These are phyloP conservation scores for Wickerhamiella bombiphila DNA, from an alignment of 805 yeast species.

Conservation along the genomic window DNA sequence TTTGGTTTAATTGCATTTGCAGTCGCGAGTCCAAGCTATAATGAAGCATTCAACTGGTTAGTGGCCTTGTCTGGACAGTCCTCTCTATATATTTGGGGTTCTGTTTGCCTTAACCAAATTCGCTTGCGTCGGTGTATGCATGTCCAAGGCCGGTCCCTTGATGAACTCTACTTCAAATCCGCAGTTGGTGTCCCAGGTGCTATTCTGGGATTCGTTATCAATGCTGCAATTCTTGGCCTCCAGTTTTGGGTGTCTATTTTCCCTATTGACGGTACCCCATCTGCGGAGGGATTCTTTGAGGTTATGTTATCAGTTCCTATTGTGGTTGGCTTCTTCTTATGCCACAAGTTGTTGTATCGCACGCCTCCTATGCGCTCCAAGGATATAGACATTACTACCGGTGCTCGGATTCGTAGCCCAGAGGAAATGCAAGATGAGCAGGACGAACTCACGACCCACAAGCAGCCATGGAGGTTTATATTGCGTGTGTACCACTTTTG, in stretches of 20 bases:
- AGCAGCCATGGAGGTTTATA: too few relatives aligned
- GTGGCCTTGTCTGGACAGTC: constrained; percentile 61
- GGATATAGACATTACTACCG: constrained; percentile 15
- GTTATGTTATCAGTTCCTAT: constrained; percentile 37
- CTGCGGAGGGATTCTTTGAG: constrained; percentile 33
- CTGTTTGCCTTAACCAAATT: constrained; percentile 52
- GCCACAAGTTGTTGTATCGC: constrained; percentile 31
- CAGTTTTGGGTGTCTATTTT: constrained; percentile 73
- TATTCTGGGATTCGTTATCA: constrained; percentile 41
- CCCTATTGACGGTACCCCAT: constrained; percentile 38
- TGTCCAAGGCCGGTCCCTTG: constrained; percentile 52
- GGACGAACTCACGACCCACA: too few relatives aligned
- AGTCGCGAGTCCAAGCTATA: constrained; percentile 41
- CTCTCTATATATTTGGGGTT: constrained; percentile 64
- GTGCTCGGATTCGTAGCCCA: constrained; percentile 12
- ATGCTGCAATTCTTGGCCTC: constrained; percentile 48
- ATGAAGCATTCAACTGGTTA: constrained; percentile 51
- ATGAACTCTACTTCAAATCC: constrained; percentile 53
- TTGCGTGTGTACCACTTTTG: too few relatives aligned
- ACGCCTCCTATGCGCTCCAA: constrained; percentile 4
- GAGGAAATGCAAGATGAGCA: too few relatives aligned
- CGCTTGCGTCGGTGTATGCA: constrained; percentile 50
- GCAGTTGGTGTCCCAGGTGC: constrained; percentile 62
- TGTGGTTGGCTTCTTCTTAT: constrained; percentile 30
- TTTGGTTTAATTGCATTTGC: constrained; percentile 47